Evolutionary conservation across 441 rosid species (phyloP).

Genomic region (California macrophylla): DNA sequence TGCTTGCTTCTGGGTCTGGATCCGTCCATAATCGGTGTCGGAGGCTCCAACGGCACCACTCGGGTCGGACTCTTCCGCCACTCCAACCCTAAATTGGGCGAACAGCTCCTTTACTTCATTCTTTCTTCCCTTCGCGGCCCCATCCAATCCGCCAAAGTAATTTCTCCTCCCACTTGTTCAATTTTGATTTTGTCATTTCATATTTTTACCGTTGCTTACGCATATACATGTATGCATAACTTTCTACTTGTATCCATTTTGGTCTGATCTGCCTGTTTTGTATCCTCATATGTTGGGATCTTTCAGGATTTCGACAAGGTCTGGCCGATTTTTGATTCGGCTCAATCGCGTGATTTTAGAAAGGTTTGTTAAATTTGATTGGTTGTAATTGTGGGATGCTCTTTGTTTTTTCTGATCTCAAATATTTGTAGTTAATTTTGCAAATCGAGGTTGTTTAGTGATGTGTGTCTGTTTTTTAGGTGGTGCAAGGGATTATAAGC

Average conservation of each 20-base stretch:
- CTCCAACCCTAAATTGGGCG: slow-evolving; percentile 99
- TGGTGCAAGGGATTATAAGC: slow-evolving; percentile 92
- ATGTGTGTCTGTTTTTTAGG: slow-evolving; percentile 32
- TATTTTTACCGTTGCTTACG: slow-evolving; percentile 12
- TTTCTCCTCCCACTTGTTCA: background rate
- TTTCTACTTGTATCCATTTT: background rate
- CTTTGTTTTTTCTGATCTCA: background rate
- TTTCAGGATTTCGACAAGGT: slow-evolving; percentile 96
- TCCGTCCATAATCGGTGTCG: slow-evolving; percentile 80
- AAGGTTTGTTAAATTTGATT: slow-evolving; percentile 40
- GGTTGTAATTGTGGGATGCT: background rate
- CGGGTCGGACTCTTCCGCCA: slow-evolving; percentile 96
- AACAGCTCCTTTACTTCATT: slow-evolving; percentile 96
- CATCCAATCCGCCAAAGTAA: slow-evolving; percentile 81
- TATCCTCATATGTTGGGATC: slow-evolving; percentile 31
- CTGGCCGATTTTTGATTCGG: slow-evolving; percentile 99
- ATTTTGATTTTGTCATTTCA: background rate
- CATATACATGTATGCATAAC: background rate
- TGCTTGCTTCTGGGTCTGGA: slow-evolving; percentile 90
- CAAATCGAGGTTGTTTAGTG: background rate
- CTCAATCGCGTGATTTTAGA: slow-evolving; percentile 93
- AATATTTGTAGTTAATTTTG: background rate
- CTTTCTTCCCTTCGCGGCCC: slow-evolving; percentile 99
- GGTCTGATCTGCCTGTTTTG: slow-evolving; percentile 18
- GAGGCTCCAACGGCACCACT: slow-evolving; percentile 64